Base-by-base conservation (phyloP, 192 early-diverging fungal genomes). In the Spinellus fusiger region DNA sequence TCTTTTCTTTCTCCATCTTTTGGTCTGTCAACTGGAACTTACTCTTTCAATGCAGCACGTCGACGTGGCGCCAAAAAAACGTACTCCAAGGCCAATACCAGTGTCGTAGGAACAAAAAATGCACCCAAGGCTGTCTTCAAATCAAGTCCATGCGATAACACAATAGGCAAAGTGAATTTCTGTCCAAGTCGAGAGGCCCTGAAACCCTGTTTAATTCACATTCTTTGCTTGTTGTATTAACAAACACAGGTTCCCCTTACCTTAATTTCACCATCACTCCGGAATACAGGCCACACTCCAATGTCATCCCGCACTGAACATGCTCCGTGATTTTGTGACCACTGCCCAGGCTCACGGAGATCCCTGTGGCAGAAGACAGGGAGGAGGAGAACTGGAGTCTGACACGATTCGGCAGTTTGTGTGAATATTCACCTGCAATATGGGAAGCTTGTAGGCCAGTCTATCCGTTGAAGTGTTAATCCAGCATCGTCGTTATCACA, bases 161-260 rank as follows among this genome's bases (percentile, higher is more conserved):
- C 59, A 37, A 92, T 70, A 9, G 90, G 90, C 15, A 92, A 52
- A 2, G 71, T 68, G 20, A 91, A 56, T 38, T 67, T 79, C 70
- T 92, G 89, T 16, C 82, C 88, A 56, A 92, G 71, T 9, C 88
- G 82, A 50, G 72, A 69, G 27, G 87, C 69, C 58, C 82, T 84
- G 37, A 10, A 46, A 9, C 23, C 35, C 12, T 20, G 23, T 54
- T 27, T 27, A 32, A 48, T 23, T 18, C 5, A 37, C 5, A 9
- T 9, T 37, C 5, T 37, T 9, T 44, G 10, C 10, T 2, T 44
- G 18, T 44, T 5, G 13, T 5, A n/a, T 9, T 46, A 7, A 13
- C 33, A 34, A 26, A 48, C 13, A 54, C n/a, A 51, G 10, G 12
- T 55, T 27, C 22, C 5, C 52, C 70, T 62, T 76, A 70, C 75